Evolutionary conservation across 75 land plant genomes (phyloP).

Genomic region (Picea glauca): DNA sequence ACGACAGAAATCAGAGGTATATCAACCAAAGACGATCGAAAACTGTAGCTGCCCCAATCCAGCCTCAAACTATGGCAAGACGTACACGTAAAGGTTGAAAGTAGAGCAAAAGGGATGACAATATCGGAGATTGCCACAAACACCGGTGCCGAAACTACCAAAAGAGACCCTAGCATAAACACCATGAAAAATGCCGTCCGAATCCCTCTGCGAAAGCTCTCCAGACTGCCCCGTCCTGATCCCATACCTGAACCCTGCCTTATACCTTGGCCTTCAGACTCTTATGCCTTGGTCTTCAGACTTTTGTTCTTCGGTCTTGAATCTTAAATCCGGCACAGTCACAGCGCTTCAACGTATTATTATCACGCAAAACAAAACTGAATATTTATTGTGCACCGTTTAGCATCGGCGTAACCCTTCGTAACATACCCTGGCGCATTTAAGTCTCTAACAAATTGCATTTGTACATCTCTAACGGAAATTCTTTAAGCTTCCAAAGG

Average conservation of each 20-base stretch:
- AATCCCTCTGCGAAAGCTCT: constrained; percentile 48
- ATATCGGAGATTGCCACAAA: constrained; percentile 74
- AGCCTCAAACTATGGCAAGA: constrained; percentile 45
- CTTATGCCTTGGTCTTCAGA: no score
- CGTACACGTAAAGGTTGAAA: constrained; percentile 58
- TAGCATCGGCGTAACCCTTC: no score
- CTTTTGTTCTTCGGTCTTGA: no score
- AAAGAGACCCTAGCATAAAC: constrained; percentile 73
- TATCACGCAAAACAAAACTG: no score
- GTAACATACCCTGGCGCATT: no score
- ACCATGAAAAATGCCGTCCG: constrained; percentile 77
- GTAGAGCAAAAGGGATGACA: constrained; percentile 36
- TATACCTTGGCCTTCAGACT: no score
- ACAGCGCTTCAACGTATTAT: no score
- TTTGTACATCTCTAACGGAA: no score
- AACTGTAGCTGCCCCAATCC: constrained; percentile 60
- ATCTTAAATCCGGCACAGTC: no score
- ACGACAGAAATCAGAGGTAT: constrained; percentile 75
- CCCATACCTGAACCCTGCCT: constrained; percentile 20
- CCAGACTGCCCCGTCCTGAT: constrained; percentile 55
- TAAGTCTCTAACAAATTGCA: no score
- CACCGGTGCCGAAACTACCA: constrained; percentile 62
- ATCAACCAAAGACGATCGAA: constrained; percentile 73
- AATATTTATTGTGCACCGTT: no score
- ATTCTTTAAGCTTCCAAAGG: no score